phyloP scores from a whole-genome alignment of 352 stramenopile species.

The Pythium graminicola region DNA sequence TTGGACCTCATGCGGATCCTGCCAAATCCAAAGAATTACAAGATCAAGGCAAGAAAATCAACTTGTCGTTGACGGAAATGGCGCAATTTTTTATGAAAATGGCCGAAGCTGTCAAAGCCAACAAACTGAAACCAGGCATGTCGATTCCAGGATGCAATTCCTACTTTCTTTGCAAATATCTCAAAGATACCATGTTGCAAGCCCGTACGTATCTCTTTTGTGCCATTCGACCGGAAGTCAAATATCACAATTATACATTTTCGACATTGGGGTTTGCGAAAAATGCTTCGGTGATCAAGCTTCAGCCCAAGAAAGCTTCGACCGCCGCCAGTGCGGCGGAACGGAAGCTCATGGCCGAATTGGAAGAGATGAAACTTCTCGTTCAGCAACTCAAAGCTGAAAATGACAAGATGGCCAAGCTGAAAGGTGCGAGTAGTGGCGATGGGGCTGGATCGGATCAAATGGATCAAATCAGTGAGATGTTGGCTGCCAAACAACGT shows the following conservation, averaged over 20 bases:
- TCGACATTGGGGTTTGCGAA: constrained; percentile 93
- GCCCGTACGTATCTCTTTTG: constrained; percentile 91
- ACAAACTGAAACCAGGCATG: constrained; percentile 91
- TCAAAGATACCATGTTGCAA: constrained; percentile 95
- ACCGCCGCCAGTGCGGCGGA: constrained; percentile 86
- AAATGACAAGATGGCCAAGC: constrained; percentile 71
- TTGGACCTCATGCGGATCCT: constrained; percentile 84
- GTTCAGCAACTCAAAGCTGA: constrained; percentile 77
- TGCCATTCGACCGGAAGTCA: constrained; percentile 90
- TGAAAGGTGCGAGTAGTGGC: constrained; percentile 24
- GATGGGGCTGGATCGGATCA: constrained; percentile 27
- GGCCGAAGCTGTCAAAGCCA: constrained; percentile 90
- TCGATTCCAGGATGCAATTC: constrained; percentile 93
- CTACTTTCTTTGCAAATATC: constrained; percentile 95
- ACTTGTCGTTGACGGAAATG: constrained; percentile 93
- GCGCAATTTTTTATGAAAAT: constrained; percentile 97
- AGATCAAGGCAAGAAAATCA: constrained; percentile 95
- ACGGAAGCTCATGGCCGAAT: constrained; percentile 91
- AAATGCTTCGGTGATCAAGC: constrained; percentile 92
- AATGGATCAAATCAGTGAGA: constrained; percentile 55
- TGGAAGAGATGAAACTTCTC: constrained; percentile 91
- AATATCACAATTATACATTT: constrained; percentile 92
- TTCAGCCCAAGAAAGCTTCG: constrained; percentile 93
- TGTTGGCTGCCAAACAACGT: constrained; percentile 65
- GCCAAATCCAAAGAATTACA: constrained; percentile 93